Conservation (phyloP, 768 basidiomycete genomes). For the Suillus subluteus region DNA sequence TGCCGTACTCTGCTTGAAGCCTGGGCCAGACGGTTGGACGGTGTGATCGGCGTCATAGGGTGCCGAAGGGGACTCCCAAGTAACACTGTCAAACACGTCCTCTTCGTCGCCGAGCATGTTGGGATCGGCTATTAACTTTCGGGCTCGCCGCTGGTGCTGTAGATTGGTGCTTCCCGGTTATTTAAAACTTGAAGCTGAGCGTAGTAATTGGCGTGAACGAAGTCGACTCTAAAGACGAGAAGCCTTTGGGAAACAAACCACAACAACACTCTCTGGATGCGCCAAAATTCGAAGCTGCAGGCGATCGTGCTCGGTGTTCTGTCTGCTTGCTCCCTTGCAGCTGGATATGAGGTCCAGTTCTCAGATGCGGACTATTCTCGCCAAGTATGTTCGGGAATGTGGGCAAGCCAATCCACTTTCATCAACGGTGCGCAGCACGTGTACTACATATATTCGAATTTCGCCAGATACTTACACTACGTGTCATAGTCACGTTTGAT, state of each 20-base stretch:
- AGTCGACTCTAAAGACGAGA: conserved; percentile 12
- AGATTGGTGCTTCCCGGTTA: not conserved
- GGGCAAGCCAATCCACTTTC: conserved; percentile 74
- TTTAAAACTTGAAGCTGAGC: not conserved
- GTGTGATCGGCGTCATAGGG: conserved; percentile 53
- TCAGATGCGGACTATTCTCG: conserved; percentile 80
- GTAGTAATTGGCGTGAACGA: conserved; percentile 8
- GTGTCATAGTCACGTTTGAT: conserved; percentile 73
- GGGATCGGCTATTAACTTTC: not conserved
- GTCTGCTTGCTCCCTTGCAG: conserved; percentile 38
- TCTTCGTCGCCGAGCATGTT: conserved; percentile 84
- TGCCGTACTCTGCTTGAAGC: conserved; percentile 79
- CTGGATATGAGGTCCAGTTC: conserved; percentile 67
- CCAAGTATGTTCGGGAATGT: conserved; percentile 97
- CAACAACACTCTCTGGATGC: conserved; percentile 35
- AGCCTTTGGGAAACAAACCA: conserved; percentile 25
- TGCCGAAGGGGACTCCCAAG: conserved; percentile 80
- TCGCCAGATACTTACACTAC: conserved; percentile 1
- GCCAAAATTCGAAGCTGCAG: conserved; percentile 21
- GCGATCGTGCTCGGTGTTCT: conserved; percentile 26
- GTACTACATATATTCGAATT: conserved; percentile 8
- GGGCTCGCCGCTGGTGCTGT: not conserved
- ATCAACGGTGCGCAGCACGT: conserved; percentile 70
- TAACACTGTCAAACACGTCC: conserved; percentile 90
- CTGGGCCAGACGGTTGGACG: conserved; percentile 57